Base-by-base conservation (phyloP, 2,329 filamentous ascomycete species). In the Alternaria triticimaculans region DNA sequence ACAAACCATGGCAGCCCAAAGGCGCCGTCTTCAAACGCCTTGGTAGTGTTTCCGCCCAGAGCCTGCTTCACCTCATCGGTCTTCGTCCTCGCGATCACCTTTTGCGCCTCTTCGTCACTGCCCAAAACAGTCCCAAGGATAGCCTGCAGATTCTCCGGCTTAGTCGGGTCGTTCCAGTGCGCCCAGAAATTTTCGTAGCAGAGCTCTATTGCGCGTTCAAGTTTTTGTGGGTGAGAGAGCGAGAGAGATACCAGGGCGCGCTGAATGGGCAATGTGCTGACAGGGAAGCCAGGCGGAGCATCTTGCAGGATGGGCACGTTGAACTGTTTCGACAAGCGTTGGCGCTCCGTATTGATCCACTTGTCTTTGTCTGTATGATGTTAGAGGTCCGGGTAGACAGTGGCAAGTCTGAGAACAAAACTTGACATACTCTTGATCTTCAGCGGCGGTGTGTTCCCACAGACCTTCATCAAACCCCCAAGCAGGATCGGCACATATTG, bases 1-100 rank as follows among this genome's bases (percentile, higher is more conserved):
- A 82, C 77, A 71, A 88, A 87, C 84, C 86, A 90, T 3, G 88
- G 88, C 57, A 89, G 71, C 2, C 88, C 88, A 80, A 90, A 90
- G 1, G 86, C 86, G 1, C 87, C 88, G 23, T 84, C 81, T 23
- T 78, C 76, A 23, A 89, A 80, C 1, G 87, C 85, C 55, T 74
- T 66, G 14, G 87, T 81, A 1, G 86, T 88, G 62, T 87, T 87
- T 23, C 77, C 77, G 6, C 65, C 71, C 68, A 89, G 70, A 28
- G 71, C 63, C 18, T 80, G 76, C 77, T 88, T 88, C 43, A 81
- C 80, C 46, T 84, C 82, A 6, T 80, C 72, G 25, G 70, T 76
- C 62, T 70, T 74, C 33, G 73, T 71, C 61, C 71, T 82, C 70
- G 80, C 77, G 55, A 85, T 58, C 18, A 85, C 75, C 30, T 80